Evolutionary conservation across 1,139 yeast species (phyloP), one percentile per base, ranked within the genome.

Genomic region (Candida gigantensis): DNA sequence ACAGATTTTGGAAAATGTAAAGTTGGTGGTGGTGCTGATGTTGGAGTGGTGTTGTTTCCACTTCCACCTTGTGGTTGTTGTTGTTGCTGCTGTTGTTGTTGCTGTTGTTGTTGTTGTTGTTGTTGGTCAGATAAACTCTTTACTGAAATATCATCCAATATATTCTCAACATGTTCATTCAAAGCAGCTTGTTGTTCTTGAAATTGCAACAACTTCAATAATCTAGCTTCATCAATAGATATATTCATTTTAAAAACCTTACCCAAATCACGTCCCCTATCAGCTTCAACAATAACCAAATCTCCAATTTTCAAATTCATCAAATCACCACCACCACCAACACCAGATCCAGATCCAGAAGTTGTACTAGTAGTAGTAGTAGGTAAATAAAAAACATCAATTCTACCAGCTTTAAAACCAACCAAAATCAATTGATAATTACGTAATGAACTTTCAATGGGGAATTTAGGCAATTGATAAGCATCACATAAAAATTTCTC

Each of bases 201-300:
- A 46, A 67, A 70, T 48, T 77, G 82, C 37, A 76, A 62, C 50
- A 74, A 63, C 47, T 77, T 76, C 54, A 77, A 56, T 40, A 79
- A 55, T 47, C 84, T 52, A 21, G 75, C 75, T 53, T 86, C 83
- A 47, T 86, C 90, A 28, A 82, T 66, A 3, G 82, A 68, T 19
- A 90, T 77, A 42, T 76, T 72, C 45, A 85, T 72, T 47, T 79
- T 81, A 24, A 82, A 76, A 28, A 92, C 79, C 52, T 81, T 78
- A 16, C 97, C 97, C 46, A 92, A 66, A 63, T 92, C 98, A 36
- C 85, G 73, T 28, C 98, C 98, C 34, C 98, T 73, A 57, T 92
- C 98, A n/a, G 97, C 98, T 58, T 92, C 97, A 25, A 90, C 96
- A 47, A 90, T 82, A 10, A 92, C 96, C 55, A 89, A 73, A 57